A percentile compares a stretch with the other conserved stretches of the same genome.
Evolutionary conservation across 2,329 filamentous ascomycete genomes (phyloP).

Genomic region (Aspergillus jensenii): DNA sequence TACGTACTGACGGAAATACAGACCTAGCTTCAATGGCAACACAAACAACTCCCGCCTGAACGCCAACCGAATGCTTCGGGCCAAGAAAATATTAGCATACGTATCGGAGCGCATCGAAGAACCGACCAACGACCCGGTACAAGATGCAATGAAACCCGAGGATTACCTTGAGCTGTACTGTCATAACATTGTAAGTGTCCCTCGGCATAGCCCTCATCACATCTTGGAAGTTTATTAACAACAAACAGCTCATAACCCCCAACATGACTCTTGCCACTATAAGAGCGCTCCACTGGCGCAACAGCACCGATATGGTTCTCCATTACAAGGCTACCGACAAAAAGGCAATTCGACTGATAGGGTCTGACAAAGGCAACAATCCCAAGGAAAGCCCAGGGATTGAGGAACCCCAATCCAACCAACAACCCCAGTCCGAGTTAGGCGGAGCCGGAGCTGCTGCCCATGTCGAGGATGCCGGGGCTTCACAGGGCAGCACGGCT

Average conservation of each 20-base stretch:
- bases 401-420: slow-evolving; percentile 11
- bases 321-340: slow-evolving; percentile 91
- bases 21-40: slow-evolving; percentile 23
- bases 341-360: slow-evolving; percentile 50
- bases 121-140: slow-evolving; percentile 57
- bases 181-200: slow-evolving; percentile 73
- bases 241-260: slow-evolving; percentile 56
- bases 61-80: slow-evolving; percentile 92
- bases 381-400: neutral
- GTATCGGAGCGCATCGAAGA: slow-evolving; percentile 88
- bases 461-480: slow-evolving; percentile 24
- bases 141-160: slow-evolving; percentile 70
- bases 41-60: slow-evolving; percentile 81
- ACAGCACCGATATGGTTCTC: slow-evolving; percentile 86
- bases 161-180: slow-evolving; percentile 95
- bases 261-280: slow-evolving; percentile 94
- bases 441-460: slow-evolving; percentile 1
- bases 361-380: slow-evolving; percentile 19
- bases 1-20: slow-evolving; percentile 13
- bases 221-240: slow-evolving; percentile 1
- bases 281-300: slow-evolving; percentile 89
- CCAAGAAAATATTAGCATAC: slow-evolving; percentile 91
- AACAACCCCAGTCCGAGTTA: slow-evolving; percentile 3
- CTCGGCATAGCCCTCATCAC: no score
- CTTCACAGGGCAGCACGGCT: slow-evolving; percentile 28